A percentile compares a stretch with the other conserved stretches of the same genome.
Evolutionary conservation across 2,329 filamentous ascomycete genomes (phyloP).

Genomic region (Knufia petricola): DNA sequence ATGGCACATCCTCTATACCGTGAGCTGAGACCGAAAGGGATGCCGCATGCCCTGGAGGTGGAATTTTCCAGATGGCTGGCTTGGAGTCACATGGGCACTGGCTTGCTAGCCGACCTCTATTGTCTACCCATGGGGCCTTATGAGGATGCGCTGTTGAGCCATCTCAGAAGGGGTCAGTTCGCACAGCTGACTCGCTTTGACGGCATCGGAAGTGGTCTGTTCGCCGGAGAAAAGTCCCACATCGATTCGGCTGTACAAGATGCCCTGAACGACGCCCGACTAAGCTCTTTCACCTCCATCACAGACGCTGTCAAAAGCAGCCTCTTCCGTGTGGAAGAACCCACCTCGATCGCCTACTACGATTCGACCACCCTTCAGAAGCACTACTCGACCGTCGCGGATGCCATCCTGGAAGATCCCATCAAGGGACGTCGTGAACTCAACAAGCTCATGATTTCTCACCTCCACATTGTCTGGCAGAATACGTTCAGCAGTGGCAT

Average conservation of each 20-base stretch:
- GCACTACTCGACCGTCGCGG: slow-evolving; percentile 58
- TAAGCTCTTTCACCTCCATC: slow-evolving; percentile 53
- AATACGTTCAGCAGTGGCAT: slow-evolving; percentile 68
- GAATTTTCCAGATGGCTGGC: slow-evolving; percentile 81
- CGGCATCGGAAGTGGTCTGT: slow-evolving; percentile 59
- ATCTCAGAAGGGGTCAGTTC: slow-evolving; percentile 66
- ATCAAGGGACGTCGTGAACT: slow-evolving; percentile 56
- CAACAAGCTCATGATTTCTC: slow-evolving; percentile 67
- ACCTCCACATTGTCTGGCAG: slow-evolving; percentile 80
- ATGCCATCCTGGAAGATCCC: slow-evolving; percentile 49
- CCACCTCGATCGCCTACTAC: slow-evolving; percentile 69
- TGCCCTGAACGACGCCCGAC: slow-evolving; percentile 46
- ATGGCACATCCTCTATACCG: slow-evolving; percentile 72
- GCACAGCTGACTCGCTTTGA: slow-evolving; percentile 65
- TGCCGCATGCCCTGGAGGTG: slow-evolving; percentile 53
- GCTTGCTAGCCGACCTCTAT: slow-evolving; percentile 68
- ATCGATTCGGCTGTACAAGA: slow-evolving; percentile 55
- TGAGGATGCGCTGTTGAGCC: slow-evolving; percentile 61
- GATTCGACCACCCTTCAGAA: slow-evolving; percentile 50
- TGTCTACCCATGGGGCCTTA: slow-evolving; percentile 72
- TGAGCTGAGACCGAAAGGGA: slow-evolving; percentile 53
- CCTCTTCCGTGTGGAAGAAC: slow-evolving; percentile 56
- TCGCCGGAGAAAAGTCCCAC: slow-evolving; percentile 57
- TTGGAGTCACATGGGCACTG: slow-evolving; percentile 83
- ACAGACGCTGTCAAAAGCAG: slow-evolving; percentile 50